Conservation (phyloP, 495 filamentous ascomycete species). For the Penicillium coprophilum region DNA sequence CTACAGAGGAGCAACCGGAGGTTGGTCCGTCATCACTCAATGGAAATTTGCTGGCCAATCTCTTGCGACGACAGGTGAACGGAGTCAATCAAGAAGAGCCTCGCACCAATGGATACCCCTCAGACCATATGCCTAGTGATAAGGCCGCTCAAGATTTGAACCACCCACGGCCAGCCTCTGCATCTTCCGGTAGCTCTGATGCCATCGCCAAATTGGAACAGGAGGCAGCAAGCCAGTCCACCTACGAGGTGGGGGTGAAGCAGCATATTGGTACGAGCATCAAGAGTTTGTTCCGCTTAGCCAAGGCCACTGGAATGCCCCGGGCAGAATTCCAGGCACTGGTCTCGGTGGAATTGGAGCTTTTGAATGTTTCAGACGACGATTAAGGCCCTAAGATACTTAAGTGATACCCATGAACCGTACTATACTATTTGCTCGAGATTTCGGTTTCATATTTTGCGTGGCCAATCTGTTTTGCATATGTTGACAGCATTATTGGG, state of each 20-base stretch:
- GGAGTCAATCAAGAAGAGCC: slow-evolving; percentile 15
- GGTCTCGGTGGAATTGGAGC: slow-evolving; percentile 76
- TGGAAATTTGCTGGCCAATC: slow-evolving; percentile 47
- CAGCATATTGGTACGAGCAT: slow-evolving; percentile 87
- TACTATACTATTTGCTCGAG: slow-evolving; percentile 17
- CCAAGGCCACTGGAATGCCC: slow-evolving; percentile 75
- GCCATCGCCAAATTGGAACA: slow-evolving; percentile 67
- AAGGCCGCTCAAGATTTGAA: slow-evolving; percentile 31
- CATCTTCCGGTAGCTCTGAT: slow-evolving; percentile 56
- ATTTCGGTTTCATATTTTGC: slow-evolving; percentile 12
- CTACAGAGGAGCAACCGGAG: slow-evolving; percentile 56
- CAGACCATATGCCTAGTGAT: slow-evolving; percentile 21
- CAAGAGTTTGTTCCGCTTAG: slow-evolving; percentile 83
- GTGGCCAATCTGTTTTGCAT: slow-evolving; percentile 15
- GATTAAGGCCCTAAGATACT: slow-evolving; percentile 37
- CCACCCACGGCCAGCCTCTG: slow-evolving; percentile 48
- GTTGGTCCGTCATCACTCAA: slow-evolving; percentile 55
- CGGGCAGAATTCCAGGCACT: slow-evolving; percentile 79
- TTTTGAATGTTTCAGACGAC: slow-evolving; percentile 72
- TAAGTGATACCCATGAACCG: slow-evolving; percentile 28
- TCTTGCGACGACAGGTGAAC: slow-evolving; percentile 36
- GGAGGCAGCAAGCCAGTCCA: slow-evolving; percentile 60
- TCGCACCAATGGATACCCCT: slow-evolving; percentile 28
- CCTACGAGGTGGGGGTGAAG: slow-evolving; percentile 76
- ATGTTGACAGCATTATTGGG: slow-evolving; percentile 10